Evolutionary conservation across 371 early-diverging fungal genomes (phyloP).

Genomic region (Phascolomyces articulosus): DNA sequence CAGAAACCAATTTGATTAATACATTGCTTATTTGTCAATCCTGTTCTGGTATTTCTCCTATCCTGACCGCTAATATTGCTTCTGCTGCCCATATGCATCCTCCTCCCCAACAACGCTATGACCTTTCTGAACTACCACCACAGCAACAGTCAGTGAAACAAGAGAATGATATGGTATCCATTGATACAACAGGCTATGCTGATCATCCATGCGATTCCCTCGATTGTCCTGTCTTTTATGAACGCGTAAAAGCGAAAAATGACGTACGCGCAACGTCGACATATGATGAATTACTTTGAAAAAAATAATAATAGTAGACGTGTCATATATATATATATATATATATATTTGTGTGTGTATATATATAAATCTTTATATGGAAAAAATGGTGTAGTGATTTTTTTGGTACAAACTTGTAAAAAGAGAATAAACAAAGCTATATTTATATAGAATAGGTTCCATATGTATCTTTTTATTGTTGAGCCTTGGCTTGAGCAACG

Average conservation of each 20-base stretch:
- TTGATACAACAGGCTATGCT: constrained; percentile 15
- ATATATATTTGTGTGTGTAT: background rate
- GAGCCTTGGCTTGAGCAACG: constrained; percentile 29
- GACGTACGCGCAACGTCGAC: constrained; percentile 28
- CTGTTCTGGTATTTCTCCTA: constrained; percentile 28
- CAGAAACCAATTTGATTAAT: constrained; percentile 21
- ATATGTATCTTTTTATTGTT: constrained; percentile 3
- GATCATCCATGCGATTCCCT: constrained; percentile 49
- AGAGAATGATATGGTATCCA: background rate
- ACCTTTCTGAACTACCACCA: too few species aligned
- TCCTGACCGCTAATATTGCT: constrained; percentile 15
- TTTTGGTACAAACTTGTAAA: constrained; percentile 12
- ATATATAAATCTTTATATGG: background rate
- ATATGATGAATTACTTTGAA: constrained; percentile 30
- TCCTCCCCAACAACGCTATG: too few species aligned
- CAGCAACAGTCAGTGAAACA: too few species aligned
- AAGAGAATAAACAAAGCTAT: constrained; percentile 3
- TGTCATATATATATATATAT: too few species aligned
- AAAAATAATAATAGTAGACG: too few species aligned
- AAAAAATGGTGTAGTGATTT: background rate
- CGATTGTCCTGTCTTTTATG: constrained; percentile 45
- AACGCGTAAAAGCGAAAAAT: constrained; percentile 39
- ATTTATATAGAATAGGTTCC: background rate
- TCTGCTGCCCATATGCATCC: background rate
- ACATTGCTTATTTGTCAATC: constrained; percentile 30